Conservation (phyloP, 768 basidiomycete species). For the Rhodosporidiobolus sp. region DNA sequence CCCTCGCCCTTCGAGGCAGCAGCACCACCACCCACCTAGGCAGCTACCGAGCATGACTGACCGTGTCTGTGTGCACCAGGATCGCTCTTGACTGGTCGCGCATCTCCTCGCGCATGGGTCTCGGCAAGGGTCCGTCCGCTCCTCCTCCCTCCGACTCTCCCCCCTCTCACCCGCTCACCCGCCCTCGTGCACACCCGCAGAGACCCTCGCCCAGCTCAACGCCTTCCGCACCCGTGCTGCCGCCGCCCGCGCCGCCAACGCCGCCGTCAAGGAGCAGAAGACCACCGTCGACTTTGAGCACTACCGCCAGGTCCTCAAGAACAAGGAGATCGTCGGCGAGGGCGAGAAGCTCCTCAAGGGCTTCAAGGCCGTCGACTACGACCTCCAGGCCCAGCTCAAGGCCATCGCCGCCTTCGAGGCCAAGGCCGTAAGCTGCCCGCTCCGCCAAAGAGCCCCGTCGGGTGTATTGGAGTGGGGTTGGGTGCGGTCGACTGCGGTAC, state of each 20-base stretch:
- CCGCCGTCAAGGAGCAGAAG: conserved; percentile 60
- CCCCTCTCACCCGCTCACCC: neutral
- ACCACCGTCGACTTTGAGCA: conserved; percentile 71
- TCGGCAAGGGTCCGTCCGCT: conserved; percentile 47
- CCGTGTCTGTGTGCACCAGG: neutral
- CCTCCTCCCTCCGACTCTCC: neutral
- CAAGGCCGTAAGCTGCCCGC: conserved; percentile 70
- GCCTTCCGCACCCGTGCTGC: conserved; percentile 93
- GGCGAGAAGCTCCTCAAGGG: conserved; percentile 81
- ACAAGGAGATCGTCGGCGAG: conserved; percentile 85
- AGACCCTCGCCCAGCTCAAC: conserved; percentile 84
- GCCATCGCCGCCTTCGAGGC: conserved; percentile 94
- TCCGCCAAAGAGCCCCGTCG: no score
- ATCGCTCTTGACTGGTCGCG: conserved; percentile 39
- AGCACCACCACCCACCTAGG: neutral
- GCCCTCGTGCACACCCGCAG: conserved; percentile 3
- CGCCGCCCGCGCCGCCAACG: conserved; percentile 74
- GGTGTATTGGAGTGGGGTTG: no score
- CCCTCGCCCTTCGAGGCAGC: neutral
- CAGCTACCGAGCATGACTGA: neutral
- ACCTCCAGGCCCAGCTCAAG: conserved; percentile 81
- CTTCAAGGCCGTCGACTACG: conserved; percentile 94
- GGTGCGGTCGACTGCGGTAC: no score
- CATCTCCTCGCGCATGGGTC: conserved; percentile 46
- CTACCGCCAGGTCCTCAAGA: conserved; percentile 89